Percentiles rank a stretch among this genome's conserved stretches.
Conservation (phyloP, 257 asterid species). For the Solanum megistacrolobum region DNA sequence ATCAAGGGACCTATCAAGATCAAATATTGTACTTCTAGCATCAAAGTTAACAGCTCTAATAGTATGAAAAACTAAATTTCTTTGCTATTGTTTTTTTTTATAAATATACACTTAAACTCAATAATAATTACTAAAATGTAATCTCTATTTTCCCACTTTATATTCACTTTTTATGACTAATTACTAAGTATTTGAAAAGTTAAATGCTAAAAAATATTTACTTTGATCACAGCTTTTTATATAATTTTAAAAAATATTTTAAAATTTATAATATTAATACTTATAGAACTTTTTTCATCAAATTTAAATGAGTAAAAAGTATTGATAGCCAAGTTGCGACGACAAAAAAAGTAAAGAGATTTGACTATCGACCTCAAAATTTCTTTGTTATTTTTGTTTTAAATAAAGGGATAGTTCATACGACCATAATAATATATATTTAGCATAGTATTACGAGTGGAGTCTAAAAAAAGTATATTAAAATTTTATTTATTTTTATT, state of each 20-base stretch:
- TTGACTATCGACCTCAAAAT: background rate
- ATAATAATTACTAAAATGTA: background rate
- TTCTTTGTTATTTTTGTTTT: background rate
- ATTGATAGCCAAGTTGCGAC: background rate
- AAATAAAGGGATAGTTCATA: rapidly evolving
- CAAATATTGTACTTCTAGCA: background rate
- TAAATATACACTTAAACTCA: background rate
- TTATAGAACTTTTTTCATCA: background rate
- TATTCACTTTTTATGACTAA: background rate
- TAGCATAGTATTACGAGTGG: rapidly evolving
- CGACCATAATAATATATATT: background rate
- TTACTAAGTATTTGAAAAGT: background rate
- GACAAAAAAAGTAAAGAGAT: background rate
- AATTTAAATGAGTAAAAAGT: background rate
- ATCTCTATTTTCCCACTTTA: background rate
- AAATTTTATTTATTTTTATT: rapidly evolving
- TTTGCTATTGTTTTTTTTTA: background rate
- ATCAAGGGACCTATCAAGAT: background rate
- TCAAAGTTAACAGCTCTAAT: background rate
- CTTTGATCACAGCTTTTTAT: background rate
- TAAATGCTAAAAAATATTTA: background rate
- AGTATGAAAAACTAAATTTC: background rate
- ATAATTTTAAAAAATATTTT: background rate
- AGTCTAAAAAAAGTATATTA: no score
- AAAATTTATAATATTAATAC: background rate